phyloP scores from a whole-genome alignment of 2,329 filamentous ascomycete genomes.

The Pseudogymnoascus sp. region DNA sequence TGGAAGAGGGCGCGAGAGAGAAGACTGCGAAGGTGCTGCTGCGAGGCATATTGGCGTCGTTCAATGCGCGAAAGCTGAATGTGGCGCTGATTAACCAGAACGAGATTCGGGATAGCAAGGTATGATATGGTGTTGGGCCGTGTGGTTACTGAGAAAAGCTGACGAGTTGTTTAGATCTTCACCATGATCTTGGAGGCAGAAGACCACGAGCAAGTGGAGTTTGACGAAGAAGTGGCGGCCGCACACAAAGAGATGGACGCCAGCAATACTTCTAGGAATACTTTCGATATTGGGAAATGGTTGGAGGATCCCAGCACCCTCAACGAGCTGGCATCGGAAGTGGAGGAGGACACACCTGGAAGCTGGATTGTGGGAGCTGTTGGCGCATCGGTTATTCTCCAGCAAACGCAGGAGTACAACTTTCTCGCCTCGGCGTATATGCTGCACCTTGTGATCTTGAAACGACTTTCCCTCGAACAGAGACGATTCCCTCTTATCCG shows the following conservation, averaged over 20 bases:
- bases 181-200: conserved; percentile 37
- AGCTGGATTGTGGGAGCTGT: not conserved
- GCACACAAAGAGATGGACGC: not conserved
- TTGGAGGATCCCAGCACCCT: conserved; percentile 3
- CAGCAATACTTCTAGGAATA: not conserved
- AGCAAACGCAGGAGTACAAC: conserved; percentile 12
- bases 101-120: conserved; percentile 57
- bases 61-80: conserved; percentile 49
- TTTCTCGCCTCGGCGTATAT: conserved; percentile 33
- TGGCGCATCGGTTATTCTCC: conserved; percentile 4
- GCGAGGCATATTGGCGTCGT: conserved; percentile 43
- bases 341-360: not conserved
- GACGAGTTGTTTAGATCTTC: conserved; percentile 32
- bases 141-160: not conserved
- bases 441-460: conserved; percentile 35
- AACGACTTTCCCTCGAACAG: conserved; percentile 33
- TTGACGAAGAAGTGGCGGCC: conserved; percentile 7
- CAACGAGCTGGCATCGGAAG: conserved; percentile 1
- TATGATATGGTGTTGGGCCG: conserved; percentile 21
- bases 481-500: conserved; percentile 29
- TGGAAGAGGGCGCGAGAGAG: conserved; percentile 12
- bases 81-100: conserved; percentile 56
- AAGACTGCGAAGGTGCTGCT: conserved; percentile 20
- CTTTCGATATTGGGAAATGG: not conserved
- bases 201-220: conserved; percentile 11